Percentiles rank a stretch among this genome's conserved stretches.
phyloP scores from a whole-genome alignment of 2,329 filamentous ascomycete species.

The Colletotrichum sp. region DNA sequence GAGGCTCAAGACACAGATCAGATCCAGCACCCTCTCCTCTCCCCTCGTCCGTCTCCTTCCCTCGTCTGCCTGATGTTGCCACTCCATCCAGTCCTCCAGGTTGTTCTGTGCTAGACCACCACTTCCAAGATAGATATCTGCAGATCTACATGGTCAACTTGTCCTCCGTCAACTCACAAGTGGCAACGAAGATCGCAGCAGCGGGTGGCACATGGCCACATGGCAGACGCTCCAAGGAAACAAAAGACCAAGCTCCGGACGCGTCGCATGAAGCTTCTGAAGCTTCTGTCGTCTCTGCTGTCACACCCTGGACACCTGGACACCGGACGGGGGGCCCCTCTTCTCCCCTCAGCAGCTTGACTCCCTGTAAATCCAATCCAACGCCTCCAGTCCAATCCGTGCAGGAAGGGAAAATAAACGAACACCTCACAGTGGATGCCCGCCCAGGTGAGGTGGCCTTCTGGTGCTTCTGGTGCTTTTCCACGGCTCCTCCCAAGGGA shows the following conservation, averaged over 20 bases:
- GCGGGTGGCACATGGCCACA: background rate
- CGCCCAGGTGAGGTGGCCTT: background rate
- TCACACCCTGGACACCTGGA: background rate
- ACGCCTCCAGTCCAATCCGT: background rate
- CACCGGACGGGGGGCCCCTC: background rate
- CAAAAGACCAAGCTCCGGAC: background rate
- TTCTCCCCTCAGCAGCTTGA: background rate
- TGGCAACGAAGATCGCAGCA: background rate
- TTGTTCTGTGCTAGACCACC: background rate
- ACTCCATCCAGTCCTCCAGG: background rate
- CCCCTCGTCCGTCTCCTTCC: background rate
- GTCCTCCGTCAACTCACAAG: background rate
- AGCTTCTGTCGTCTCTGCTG: slow-evolving; percentile 20
- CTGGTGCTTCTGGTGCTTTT: slow-evolving; percentile 5
- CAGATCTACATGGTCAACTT: background rate
- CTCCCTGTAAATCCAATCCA: background rate
- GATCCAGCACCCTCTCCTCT: background rate
- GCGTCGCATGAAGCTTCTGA: slow-evolving; percentile 18
- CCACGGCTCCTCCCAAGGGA: background rate
- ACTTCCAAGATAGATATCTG: background rate
- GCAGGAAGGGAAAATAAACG: background rate
- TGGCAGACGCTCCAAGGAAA: background rate
- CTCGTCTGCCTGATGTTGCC: background rate
- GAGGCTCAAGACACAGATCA: background rate
- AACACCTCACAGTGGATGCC: background rate